Evolutionary conservation across 306 rosid species (phyloP), one percentile per base, ranked within the genome.

Genomic region (Leucaena leucocephala): DNA sequence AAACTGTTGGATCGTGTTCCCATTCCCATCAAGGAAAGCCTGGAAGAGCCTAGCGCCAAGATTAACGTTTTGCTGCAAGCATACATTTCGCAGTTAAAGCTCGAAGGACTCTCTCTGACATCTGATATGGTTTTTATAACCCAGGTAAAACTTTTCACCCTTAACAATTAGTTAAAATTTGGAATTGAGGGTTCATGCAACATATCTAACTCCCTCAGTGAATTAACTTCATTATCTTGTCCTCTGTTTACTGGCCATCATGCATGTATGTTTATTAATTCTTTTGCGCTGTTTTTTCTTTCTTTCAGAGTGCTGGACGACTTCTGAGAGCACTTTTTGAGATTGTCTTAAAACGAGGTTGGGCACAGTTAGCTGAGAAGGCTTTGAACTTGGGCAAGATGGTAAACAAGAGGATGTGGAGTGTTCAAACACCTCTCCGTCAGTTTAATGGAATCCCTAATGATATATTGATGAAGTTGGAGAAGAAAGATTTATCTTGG

Each of bases 251-350:
- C 21, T 74, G 55, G 50, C 38, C 22, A 17, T 35, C 52, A 19
- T 45, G 45, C 34, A 4, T 74, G 43, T n/a, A 57, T 11, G 49
- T 63, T 77, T 36, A 57, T 71, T 76, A 19, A 83, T 83, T 72
- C 43, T 44, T 59, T 66, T 82, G 59, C 27, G 63, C 27, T 58
- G 14, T 76, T 64, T 27, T 27, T 64, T 46, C 33, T n/a, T n/a
- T 61, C 54, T 72, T 78, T 67, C 84, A 94, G 97, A 94, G 97
- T 87, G 98, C 97, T 8, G 97, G 95, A 19, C 94, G 98, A 19
- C 98, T 94, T 84, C n/a, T 94, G 78, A 97, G 97, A 74, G 98
- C 98, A 71, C 97, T 94, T 74, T 94, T 94, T 84, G 97, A 94
- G 90, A 91, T 94, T 72, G 95, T 90, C 22, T 71, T 94, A 86